These are phyloP conservation scores for Allantophomopsis lycopodina DNA, from an alignment of 2,329 filamentous ascomycete species.

Conservation along the genomic window DNA sequence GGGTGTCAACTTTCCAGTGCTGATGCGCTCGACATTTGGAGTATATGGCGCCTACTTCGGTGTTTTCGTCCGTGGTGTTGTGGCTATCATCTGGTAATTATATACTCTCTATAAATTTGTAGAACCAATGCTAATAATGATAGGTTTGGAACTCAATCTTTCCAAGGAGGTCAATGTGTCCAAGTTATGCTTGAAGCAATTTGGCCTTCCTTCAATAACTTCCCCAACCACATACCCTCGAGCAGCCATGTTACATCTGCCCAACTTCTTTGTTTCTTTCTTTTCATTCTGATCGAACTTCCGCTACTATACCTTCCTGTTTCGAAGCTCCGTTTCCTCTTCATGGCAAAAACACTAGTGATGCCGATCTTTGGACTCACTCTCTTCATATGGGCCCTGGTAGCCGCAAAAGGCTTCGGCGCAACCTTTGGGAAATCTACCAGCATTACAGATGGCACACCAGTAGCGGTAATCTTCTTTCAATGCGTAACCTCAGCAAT, in stretches of 20 bases:
- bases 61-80: conserved; percentile 22
- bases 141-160: conserved; percentile 38
- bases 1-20: conserved; percentile 15
- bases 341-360: conserved; percentile 29
- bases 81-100: conserved; percentile 34
- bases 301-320: conserved; percentile 11
- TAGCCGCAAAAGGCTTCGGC: not conserved
- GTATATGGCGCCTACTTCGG: conserved; percentile 21
- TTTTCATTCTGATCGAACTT: conserved; percentile 35
- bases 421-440: not conserved
- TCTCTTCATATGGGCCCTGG: conserved; percentile 45
- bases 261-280: conserved; percentile 34
- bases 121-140: conserved; percentile 22
- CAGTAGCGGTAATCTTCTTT: not conserved
- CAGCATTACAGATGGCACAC: not conserved
- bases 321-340: conserved; percentile 27
- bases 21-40: conserved; percentile 18
- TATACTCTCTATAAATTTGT: conserved; percentile 47
- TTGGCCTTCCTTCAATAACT: conserved; percentile 20
- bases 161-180: conserved; percentile 43
- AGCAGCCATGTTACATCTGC: conserved; percentile 33
- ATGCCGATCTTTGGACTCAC: conserved; percentile 41
- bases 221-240: conserved; percentile 31
- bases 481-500: not conserved
- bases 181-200: conserved; percentile 24